Evolutionary conservation across 1,139 yeast genomes (phyloP), one percentile per base, ranked within the genome.

Genomic region (Cylindricascospora bacillispora): DNA sequence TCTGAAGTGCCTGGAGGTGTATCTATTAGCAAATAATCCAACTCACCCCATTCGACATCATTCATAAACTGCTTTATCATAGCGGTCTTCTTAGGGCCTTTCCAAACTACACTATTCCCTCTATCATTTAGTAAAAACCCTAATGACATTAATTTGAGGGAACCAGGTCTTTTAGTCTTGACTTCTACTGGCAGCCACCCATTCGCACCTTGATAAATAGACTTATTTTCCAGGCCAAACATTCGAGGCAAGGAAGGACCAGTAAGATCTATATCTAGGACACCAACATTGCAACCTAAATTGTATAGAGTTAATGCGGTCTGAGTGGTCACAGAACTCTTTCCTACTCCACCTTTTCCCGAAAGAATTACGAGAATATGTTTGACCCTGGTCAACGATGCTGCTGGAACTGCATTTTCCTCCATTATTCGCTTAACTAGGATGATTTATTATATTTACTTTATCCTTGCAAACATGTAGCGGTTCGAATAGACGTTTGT

Each of bases 1-100:
- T 92, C 99, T 0, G 94, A 79, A 0, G 99, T 89, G 0, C 99
- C 99, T 0, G 99, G 99, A 0, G 99, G 99, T 0, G 99, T 89
- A 49, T 92, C 99, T 6, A 92, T 86, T 25, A 92, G 60, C 34
- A 92, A 58, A 49, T 82, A 92, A 53, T 86, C 95, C 28, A 77
- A 52, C 12, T 66, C 67, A 1, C 85, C 94, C 98, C 98, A 92
- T 13, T 72, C 71, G 1, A 89, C 95, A 52, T 89, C 97, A 37
- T 73, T 72, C 26, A 92, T 62, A 49, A 92, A 86, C 55, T 92
- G 99, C 34, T 89, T 69, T 26, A 92, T 81, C 97, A 92, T 89
- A 14, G 97, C 95, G 0, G 97, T 86, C 52, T 92, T 92, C 55
- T 86, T 85, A 2, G 99, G 98, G 0, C 99, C 99, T 47, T 97